These are phyloP conservation scores for Phytophthora pini DNA, from an alignment of 352 stramenopile species.

Conservation along the genomic window DNA sequence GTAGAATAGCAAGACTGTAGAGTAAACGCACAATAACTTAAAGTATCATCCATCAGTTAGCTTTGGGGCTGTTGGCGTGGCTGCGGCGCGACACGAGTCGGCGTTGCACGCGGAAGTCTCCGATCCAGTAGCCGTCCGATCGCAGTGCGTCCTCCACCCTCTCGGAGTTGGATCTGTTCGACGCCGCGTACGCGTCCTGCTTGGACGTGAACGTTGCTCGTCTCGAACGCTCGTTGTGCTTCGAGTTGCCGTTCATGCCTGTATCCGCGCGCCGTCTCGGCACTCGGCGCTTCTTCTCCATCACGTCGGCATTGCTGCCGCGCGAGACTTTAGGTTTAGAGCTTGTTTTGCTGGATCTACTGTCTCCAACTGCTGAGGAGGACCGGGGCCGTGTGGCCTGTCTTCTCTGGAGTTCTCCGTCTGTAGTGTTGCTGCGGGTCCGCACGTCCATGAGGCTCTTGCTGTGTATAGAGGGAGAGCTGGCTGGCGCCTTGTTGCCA, in stretches of 20 bases:
- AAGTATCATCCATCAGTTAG: conserved; percentile 19
- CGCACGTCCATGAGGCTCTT: conserved; percentile 32
- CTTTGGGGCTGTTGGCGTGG: conserved; percentile 31
- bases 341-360: conserved; percentile 5
- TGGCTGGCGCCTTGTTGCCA: conserved; percentile 4
- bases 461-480: conserved; percentile 8
- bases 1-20: conserved; percentile 31
- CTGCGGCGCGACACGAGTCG: conserved; percentile 44
- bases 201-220: conserved; percentile 39
- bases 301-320: conserved; percentile 7
- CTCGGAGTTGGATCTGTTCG: conserved; percentile 40
- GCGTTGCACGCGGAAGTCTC: conserved; percentile 65
- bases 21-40: conserved; percentile 48
- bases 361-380: conserved; percentile 26
- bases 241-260: conserved; percentile 8
- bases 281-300: conserved; percentile 28
- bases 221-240: conserved; percentile 31
- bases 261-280: conserved; percentile 32
- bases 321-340: neutral
- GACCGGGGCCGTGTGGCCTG: conserved; percentile 28
- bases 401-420: conserved; percentile 20
- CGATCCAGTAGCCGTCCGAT: conserved; percentile 83
- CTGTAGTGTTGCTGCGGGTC: conserved; percentile 21
- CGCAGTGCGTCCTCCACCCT: conserved; percentile 62
- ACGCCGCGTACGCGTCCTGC: conserved; percentile 35